Base-by-base conservation (phyloP, 1,284 basidiomycete species). In the Pseudozyma thailandica region DNA sequence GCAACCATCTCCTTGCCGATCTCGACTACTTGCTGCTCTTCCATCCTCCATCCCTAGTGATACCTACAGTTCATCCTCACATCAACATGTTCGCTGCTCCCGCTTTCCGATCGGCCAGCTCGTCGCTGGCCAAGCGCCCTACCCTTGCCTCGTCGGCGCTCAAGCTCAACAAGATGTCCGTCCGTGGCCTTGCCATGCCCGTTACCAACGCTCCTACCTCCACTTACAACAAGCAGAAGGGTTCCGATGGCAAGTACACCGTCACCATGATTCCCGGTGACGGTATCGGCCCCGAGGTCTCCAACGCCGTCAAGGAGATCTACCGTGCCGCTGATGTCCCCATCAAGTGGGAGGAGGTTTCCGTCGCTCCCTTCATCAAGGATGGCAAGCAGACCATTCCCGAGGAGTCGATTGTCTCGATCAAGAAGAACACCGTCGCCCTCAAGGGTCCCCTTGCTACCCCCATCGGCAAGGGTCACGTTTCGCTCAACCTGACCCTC, bases 341-440 rank as follows among this genome's bases (percentile, higher is more conserved):
- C 59, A 61, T 79, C 75, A 77, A 78, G 85, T 99, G 96, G 96
- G 96, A 99, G 85, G 95, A 98, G 86, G 94, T 97, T 83, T 92
- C 91, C 82, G 96, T 98, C 54, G 91, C 93, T 18, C 96, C 96
- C 18, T 69, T 72, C 61, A 89, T 96, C 68, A 87, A 97, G 77
- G 90, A 90, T 74, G 96, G 96, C 57, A 97, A 97, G 88, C 96
- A 94, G 62, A 92, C 92, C 72, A 98, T 99, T 82, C 96, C 96
- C 45, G 93, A 96, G 69, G 86, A 86, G 58, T 94, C 95, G 44
- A 94, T 99, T 75, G 88, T 88, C 70, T 94, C 92, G 25, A 91
- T 99, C 80, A 94, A 91, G 87, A 92, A 91, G 86, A 98, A 98
- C 86, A 98, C 95, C 28, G 92, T 98, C 68, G 96, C 95, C 20